Base-by-base conservation (phyloP, 805 yeast species). In the Metschnikowia baotianmanensis region DNA sequence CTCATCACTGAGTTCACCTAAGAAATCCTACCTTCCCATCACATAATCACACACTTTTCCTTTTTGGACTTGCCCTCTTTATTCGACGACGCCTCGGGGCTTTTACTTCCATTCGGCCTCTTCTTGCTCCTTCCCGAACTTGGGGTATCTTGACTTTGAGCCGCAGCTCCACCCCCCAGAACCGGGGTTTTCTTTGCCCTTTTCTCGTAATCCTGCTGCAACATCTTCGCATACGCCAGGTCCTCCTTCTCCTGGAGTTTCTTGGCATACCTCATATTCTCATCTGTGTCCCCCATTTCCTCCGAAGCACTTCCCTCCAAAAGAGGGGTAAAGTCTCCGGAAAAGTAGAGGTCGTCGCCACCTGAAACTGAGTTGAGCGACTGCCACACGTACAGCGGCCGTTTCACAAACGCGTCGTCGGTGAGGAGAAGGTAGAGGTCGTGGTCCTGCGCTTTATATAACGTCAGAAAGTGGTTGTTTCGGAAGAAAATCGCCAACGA, bases 401-500 rank as follows among this genome's bases (percentile, higher is more conserved):
- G 52, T 1, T 58, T 53, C 25, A 48, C 67, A 53, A 78, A 83
- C 3, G 93, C 88, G 12, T 72, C 65, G 56, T 93, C 96, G 1
- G 93, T 86, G 3, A 86, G 82, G 20, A 91, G 67, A 5, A 77
- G 61, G 55, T 77, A 88, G 23, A 91, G 65, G 29, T 61, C 71
- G 31, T 56, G 51, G 40, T 71, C 71, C 21, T 69, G 69, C 29
- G 62, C 63, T 54, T 81, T 82, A 51, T 70, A 75, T 9, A 90
- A 57, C 0, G 96, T 87, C 48, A 76, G 76, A 62, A 86, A 91
- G 59, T 89, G 96, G 59, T 93, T 90, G 61, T 93, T 91, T 55
- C 97, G 74, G 67, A 90, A 93, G 46, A 91, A 76, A 0, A 91
- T 79, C 1, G 82, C 77, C 40, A 82, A 71, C 6, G 81, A 74